These are phyloP conservation scores for Hyaloperonospora brassicae DNA, from an alignment of 352 stramenopile species.

Conservation along the genomic window DNA sequence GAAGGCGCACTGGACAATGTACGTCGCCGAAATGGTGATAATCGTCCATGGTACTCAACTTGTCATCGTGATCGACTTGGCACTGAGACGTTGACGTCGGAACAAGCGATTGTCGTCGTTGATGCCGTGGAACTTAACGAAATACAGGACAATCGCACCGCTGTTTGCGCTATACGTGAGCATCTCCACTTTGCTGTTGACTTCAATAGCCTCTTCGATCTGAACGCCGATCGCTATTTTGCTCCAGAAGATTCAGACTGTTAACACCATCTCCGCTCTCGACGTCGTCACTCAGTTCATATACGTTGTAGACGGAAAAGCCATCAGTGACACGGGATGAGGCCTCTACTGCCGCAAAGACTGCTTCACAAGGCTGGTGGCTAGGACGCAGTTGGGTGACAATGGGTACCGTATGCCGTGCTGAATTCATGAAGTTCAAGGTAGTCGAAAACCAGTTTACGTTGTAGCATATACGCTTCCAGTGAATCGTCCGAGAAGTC, in stretches of 20 bases:
- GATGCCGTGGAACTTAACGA: constrained; percentile 6
- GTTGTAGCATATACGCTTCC: constrained; percentile 57
- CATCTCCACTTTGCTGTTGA: constrained; percentile 3
- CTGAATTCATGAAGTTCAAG: constrained; percentile 51
- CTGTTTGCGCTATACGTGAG: constrained; percentile 11
- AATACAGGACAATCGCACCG: constrained; percentile 6
- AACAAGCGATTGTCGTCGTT: constrained; percentile 4
- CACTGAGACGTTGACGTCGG: constrained; percentile 5
- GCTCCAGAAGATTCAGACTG: too few relatives aligned
- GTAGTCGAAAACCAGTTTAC: constrained; percentile 63
- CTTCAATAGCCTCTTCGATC: constrained; percentile 10
- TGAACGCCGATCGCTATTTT: constrained; percentile 1
- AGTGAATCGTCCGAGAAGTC: constrained; percentile 54
- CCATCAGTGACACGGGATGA: constrained; percentile 7
- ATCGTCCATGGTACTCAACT: constrained; percentile 21
- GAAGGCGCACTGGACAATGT: constrained; percentile 3
- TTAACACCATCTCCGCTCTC: constrained; percentile 3
- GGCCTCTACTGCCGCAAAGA: not conserved
- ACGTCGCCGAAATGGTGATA: constrained; percentile 13
- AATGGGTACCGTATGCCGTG: constrained; percentile 16
- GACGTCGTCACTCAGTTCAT: constrained; percentile 11
- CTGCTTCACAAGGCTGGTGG: not conserved
- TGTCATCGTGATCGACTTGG: constrained; percentile 14
- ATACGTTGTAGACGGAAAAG: constrained; percentile 7
- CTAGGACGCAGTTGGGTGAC: constrained; percentile 10